Evolutionary conservation across 805 yeast species (phyloP), one percentile per base, ranked within the genome.

Genomic region (Candida railenensis): DNA sequence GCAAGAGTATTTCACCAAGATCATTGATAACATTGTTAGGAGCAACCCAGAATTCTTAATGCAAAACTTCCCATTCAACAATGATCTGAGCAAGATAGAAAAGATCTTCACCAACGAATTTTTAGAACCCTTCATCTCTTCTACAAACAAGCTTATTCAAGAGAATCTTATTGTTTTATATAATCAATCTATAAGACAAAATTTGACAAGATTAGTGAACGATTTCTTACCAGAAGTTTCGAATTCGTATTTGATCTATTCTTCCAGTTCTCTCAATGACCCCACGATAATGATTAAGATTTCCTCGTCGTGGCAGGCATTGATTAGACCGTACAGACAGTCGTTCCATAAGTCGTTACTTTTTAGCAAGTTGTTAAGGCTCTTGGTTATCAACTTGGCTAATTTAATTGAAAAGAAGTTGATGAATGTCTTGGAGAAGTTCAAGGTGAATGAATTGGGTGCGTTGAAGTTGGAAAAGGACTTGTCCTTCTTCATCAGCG

Each of bases 401-500:
- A 68, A 68, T 18, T 54, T 77, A 15, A 56, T 89, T 3, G 96
- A 89, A 57, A 75, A 78, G 50, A 83, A 83, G 54, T 69, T 92
- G 22, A 80, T 92, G 82, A 53, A 73, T 3, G 71, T 87, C 40
- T 79, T 84, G 41, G 78, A 80, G 44, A 81, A 80, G 53, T 69
- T 61, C 52, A 62, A 59, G 42, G 80, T 89, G 49, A 90, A 88
- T 58, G 95, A 87, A 54, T 66, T 87, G 36, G 98, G 97, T 1
- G 83, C 95, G 0, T 76, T 89, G 16, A 86, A 83, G 52, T 69
- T 94, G 42, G 98, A 94, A 53, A 81, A 87, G 48, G 96, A 91
- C 59, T 67, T 90, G 19, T 81, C 90, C 40, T 73, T 80, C 22
- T 75, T 92, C 30, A 87, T 94, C 43, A 78, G 83, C 39, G 85